Base-by-base conservation (phyloP, 1,284 basidiomycete genomes). In the Cyathus pygmaeus region DNA sequence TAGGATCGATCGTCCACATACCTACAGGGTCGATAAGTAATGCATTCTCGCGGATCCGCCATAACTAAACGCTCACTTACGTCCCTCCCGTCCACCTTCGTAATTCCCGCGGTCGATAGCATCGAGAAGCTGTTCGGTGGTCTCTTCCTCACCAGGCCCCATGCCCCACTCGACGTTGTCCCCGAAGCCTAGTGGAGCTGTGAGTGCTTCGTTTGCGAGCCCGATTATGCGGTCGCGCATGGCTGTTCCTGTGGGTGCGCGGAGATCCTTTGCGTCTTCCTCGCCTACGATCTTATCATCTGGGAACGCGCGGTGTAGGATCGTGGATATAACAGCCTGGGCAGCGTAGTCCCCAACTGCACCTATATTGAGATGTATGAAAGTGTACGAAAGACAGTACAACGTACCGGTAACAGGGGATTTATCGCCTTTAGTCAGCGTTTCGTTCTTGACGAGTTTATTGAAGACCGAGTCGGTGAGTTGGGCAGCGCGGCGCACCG, bases 261-360 rank as follows among this genome's bases (percentile, higher is more conserved):
- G 87, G 9, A 98, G 79, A 63, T 96, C 95, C 0, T 87, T 83
- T 0, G 96, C 91, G 75, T 98, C 95, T 79, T 99, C 98, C 79
- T 99, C 98, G 31, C 96, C 98, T 33, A 99, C 92, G 72, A 99
- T 95, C 19, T 87, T 87, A 78, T 99, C 96, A 1, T 85, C 69
- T 0, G 96, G 95, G 79, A 97, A 99, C 5, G 92, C 88, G 19
- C 82, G 81, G 15, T 78, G 72, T 29, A 95, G 85, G 66, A 98
- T 91, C 47, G 90, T 87, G 63, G 92, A 93, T 69, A 98, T 89
- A 51, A 98, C 87, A 0, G 95, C 94, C 74, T 98, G 96, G 0
- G 94, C 94, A 4, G 94, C 88, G 73, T 91, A 95, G 77, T 98
- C 96, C 46, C 92, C 96, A 29, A 97, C 95, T 96, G 50, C 13